Evolutionary conservation across 257 asterid genomes (phyloP).

Genomic region (Solanum pinnatisectum): DNA sequence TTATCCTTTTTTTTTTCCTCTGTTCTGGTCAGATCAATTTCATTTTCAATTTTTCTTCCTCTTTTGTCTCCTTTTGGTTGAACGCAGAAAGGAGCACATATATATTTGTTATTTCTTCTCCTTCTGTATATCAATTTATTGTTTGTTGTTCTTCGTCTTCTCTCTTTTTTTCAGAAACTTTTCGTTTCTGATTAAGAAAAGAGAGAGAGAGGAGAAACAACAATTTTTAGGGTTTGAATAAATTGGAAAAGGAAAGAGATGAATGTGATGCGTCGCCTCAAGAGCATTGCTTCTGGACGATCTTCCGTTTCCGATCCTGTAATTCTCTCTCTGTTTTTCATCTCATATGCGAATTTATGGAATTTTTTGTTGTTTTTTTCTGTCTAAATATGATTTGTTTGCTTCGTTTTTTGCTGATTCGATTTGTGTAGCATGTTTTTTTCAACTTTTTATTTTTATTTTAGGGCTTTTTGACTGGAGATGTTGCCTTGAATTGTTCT

Average conservation of each 20-base stretch:
- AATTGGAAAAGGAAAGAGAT: slow-evolving; percentile 15
- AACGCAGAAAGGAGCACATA: neutral
- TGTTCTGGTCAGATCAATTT: neutral
- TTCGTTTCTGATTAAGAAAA: neutral
- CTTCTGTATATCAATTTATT: neutral
- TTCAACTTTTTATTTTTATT: neutral
- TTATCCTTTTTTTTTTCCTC: neutral
- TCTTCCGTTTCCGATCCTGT: slow-evolving; percentile 95
- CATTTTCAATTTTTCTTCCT: neutral
- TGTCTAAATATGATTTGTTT: neutral
- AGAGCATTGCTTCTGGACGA: slow-evolving; percentile 97
- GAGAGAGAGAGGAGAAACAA: neutral
- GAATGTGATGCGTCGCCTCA: slow-evolving; percentile 95
- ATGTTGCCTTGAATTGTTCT: neutral
- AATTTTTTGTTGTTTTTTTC: neutral
- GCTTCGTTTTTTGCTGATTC: neutral
- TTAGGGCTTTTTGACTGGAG: neutral
- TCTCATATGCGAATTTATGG: neutral
- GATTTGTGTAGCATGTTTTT: neutral
- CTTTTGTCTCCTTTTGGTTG: neutral
- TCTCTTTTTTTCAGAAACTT: neutral
- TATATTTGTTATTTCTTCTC: neutral
- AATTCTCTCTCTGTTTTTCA: slow-evolving; percentile 6
- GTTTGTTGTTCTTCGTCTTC: neutral
- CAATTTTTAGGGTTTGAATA: neutral